These are phyloP conservation scores for Xylariaceae sp. DNA, from an alignment of 2,329 filamentous ascomycete species.

Conservation along the genomic window DNA sequence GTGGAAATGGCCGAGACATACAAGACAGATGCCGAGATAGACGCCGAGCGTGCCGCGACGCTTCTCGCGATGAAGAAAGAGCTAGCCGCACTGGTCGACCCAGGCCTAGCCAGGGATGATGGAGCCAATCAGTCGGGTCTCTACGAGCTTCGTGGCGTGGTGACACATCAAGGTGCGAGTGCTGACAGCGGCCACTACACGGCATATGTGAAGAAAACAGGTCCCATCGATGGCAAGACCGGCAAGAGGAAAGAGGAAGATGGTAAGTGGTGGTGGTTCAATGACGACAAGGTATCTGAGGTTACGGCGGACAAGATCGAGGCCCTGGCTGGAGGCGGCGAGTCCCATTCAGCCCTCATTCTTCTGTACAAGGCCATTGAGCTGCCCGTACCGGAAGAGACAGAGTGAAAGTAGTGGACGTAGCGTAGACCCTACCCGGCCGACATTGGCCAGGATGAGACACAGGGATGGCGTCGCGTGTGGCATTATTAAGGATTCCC, in stretches of 20 bases:
- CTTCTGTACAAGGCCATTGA: conserved; percentile 73
- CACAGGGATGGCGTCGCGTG: conserved; percentile 16
- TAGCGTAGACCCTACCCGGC: no score
- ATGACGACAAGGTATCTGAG: conserved; percentile 94
- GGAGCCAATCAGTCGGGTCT: conserved; percentile 90
- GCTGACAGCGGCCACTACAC: conserved; percentile 99
- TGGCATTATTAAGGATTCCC: conserved; percentile 17
- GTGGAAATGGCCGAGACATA: conserved; percentile 70
- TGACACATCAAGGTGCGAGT: conserved; percentile 94
- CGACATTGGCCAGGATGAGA: no score
- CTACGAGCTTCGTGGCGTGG: conserved; percentile 89
- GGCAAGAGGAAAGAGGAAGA: conserved; percentile 78
- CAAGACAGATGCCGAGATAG: conserved; percentile 92
- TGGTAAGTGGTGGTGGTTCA: conserved; percentile 99
- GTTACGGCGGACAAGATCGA: conserved; percentile 90
- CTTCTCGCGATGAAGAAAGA: conserved; percentile 84
- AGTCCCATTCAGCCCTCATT: conserved; percentile 79
- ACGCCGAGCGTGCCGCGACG: conserved; percentile 74
- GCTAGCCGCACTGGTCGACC: conserved; percentile 71
- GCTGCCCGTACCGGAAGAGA: conserved; percentile 55
- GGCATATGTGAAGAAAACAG: conserved; percentile 91
- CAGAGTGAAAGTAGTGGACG: conserved; percentile 1
- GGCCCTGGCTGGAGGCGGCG: conserved; percentile 81
- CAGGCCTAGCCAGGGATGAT: conserved; percentile 69
- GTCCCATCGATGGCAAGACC: conserved; percentile 65